Percentiles rank a stretch among this genome's conserved stretches.
Evolutionary conservation across 768 basidiomycete genomes (phyloP).

Genomic region (Rhizopogon vesiculosus): DNA sequence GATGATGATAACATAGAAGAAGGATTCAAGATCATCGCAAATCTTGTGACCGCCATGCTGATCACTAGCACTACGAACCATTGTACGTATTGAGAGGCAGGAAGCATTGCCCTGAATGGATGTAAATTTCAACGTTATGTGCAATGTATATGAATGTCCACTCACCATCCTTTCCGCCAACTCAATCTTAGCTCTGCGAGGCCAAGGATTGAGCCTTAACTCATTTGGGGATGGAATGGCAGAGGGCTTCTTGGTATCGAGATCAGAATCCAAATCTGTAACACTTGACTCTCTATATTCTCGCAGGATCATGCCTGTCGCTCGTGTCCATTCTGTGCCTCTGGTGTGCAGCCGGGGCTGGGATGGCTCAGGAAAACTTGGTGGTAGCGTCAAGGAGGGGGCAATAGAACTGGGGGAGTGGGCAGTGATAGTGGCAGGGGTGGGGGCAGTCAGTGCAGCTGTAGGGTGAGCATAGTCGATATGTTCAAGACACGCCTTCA

Average conservation of each 20-base stretch:
- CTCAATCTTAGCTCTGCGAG: background rate
- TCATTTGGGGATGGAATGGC: too few species aligned
- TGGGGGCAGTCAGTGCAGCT: too few species aligned
- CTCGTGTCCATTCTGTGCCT: too few species aligned
- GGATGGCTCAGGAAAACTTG: too few species aligned
- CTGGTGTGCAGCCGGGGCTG: too few species aligned
- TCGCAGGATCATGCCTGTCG: too few species aligned
- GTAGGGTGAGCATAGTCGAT: background rate
- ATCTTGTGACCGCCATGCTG: background rate
- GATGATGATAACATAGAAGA: background rate
- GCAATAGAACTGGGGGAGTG: background rate
- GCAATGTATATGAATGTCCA: background rate
- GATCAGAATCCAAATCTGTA: too few species aligned
- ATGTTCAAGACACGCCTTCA: background rate
- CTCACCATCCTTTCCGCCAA: background rate
- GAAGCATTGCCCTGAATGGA: background rate
- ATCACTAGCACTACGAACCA: background rate
- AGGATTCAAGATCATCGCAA: background rate
- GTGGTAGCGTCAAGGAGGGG: too few species aligned
- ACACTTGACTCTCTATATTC: too few species aligned
- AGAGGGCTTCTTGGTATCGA: too few species aligned
- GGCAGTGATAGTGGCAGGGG: background rate
- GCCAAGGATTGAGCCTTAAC: background rate
- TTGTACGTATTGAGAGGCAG: background rate
- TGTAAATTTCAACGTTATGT: background rate